phyloP scores from a whole-genome alignment of 345 rosid species.

The Rhizophora mangle region DNA sequence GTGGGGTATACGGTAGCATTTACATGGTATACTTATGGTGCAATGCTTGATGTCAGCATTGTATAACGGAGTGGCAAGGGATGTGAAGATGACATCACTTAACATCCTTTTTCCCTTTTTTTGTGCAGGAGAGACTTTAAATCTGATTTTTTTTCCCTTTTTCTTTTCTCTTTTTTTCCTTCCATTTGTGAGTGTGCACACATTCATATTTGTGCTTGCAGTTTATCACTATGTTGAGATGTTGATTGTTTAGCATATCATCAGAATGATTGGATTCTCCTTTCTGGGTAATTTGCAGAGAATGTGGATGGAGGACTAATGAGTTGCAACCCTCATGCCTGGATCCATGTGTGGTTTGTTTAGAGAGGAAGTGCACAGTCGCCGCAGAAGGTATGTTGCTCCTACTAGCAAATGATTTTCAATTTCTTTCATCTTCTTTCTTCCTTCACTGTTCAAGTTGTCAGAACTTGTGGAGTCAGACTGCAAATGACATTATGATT shows the following conservation, averaged over 20 bases:
- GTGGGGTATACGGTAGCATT: not conserved
- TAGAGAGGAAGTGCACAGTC: conserved; percentile 80
- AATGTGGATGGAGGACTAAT: conserved; percentile 77
- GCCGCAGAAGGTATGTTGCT: conserved; percentile 64
- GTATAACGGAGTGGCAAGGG: not conserved
- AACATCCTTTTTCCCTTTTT: not conserved
- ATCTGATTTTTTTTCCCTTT: too few relatives aligned
- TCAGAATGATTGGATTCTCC: not conserved
- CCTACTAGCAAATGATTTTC: not conserved
- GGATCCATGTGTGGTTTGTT: conserved; percentile 83
- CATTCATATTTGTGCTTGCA: not conserved
- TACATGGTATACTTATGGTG: not conserved
- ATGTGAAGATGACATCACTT: not conserved
- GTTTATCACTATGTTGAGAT: not conserved
- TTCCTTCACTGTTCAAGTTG: not conserved
- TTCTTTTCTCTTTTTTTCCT: too few relatives aligned
- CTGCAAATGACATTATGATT: not conserved
- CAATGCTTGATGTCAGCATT: not conserved
- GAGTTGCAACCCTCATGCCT: conserved; percentile 47
- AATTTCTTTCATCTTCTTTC: not conserved
- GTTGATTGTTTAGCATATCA: not conserved
- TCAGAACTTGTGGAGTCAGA: not conserved
- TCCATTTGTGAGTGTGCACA: too few relatives aligned
- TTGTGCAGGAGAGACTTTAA: not conserved
- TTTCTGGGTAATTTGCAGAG: conserved; percentile 44